Evolutionary conservation across 257 asterid species (phyloP).

Genomic region (Voacanga thouarsii): DNA sequence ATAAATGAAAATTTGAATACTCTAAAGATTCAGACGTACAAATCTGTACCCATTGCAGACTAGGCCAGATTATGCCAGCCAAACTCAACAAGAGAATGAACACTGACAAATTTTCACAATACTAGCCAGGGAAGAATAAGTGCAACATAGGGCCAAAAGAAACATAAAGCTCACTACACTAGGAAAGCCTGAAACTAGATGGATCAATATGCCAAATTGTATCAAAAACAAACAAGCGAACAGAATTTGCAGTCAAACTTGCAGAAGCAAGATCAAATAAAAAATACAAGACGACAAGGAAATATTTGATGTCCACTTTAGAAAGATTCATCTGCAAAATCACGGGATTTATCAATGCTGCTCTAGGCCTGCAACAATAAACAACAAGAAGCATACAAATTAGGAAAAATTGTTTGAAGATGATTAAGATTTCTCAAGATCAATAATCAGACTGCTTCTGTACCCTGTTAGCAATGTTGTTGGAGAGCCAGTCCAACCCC

Average conservation of each 20-base stretch:
- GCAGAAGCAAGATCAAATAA: slow-evolving; percentile 11
- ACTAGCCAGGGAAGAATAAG: neutral
- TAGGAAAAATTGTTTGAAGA: neutral
- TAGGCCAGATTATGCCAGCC: neutral
- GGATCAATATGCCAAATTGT: slow-evolving; percentile 11
- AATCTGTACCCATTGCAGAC: no score
- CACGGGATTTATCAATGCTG: slow-evolving; percentile 11
- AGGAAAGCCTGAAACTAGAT: slow-evolving; percentile 5
- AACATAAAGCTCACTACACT: slow-evolving; percentile 1
- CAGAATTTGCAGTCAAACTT: slow-evolving; percentile 12
- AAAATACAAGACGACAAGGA: slow-evolving; percentile 13
- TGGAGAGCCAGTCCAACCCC: slow-evolving; percentile 69
- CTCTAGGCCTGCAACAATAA: slow-evolving; percentile 38
- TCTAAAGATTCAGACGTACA: no score
- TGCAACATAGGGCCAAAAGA: neutral
- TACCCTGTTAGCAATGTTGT: slow-evolving; percentile 63
- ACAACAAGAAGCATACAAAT: neutral
- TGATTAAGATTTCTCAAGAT: neutral
- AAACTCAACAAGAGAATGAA: neutral
- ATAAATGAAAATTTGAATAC: no score
- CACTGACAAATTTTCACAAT: neutral
- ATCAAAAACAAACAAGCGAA: slow-evolving; percentile 6
- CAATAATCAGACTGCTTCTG: neutral
- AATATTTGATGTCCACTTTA: slow-evolving; percentile 28
- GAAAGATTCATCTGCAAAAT: slow-evolving; percentile 29